Evolutionary conservation across 352 stramenopile species (phyloP), one percentile per base, ranked within the genome.

Genomic region (Phytophthora sp.): DNA sequence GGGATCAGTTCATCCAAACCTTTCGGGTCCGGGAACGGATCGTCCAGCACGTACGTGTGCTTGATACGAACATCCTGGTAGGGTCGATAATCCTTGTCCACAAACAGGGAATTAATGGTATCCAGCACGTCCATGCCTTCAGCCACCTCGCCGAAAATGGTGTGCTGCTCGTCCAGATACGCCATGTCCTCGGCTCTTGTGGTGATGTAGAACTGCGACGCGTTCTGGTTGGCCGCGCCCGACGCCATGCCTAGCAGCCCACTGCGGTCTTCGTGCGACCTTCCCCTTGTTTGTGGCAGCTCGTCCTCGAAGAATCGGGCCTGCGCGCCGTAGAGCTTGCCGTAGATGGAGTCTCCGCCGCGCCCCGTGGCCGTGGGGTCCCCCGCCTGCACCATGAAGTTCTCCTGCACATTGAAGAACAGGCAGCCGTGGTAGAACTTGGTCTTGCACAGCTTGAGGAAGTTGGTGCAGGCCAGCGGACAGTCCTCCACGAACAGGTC

Each of bases 191-290:
- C 81, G 38, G 66, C 70, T 38, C 86, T 76, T 37, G 98, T 91
- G 20, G 97, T 99, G 68, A 99, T 97, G 66, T 99, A 97, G 64
- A 99, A 99, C 73, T 99, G 97, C 92, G 61, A 96, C 60, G 65
- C 81, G 65, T 92, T 94, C 37, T 82, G 85, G 62, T 92, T 88
- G 18, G 79, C 76, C 9, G 71, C 83, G n/a, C 69, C 73, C 18
- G 88, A 95, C 20, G 92, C 92, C 80, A 98, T 96, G 11, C 83
- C 89, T 21, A 98, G 24, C 8, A 92, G 28, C 8, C 85, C 85
- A 5, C 79, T 84, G 18, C 70, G 72, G 61, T 86, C 69, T 62
- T 87, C 77, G 43, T 79, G 84, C 9, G 77, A 69, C 9, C 84
- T 60, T 9, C 79, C 51, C 3, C 37, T 63, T 45, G 28, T n/a